Conservation (phyloP, 192 early-diverging fungal species). For the Coemansia furcata region DNA sequence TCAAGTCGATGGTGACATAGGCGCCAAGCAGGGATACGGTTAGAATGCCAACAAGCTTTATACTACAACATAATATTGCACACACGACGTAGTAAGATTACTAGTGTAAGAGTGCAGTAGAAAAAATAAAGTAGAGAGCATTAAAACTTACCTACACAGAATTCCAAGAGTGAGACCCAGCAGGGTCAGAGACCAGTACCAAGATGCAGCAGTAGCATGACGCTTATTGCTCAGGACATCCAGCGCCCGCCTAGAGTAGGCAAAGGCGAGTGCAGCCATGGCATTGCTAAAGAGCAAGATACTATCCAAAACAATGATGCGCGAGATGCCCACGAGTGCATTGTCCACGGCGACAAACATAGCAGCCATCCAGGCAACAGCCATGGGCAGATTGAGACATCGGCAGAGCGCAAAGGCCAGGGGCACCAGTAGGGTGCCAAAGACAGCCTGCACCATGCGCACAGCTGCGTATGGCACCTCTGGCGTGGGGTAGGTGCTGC, state of each 20-base stretch:
- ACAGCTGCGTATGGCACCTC: slow-evolving; percentile 83
- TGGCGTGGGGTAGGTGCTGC: slow-evolving; percentile 68
- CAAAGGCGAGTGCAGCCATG: slow-evolving; percentile 58
- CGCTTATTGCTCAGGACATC: not conserved
- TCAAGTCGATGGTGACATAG: slow-evolving; percentile 73
- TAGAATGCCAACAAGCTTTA: slow-evolving; percentile 94
- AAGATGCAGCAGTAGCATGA: slow-evolving; percentile 56
- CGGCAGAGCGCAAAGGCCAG: slow-evolving; percentile 63
- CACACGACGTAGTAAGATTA: not conserved
- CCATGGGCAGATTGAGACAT: slow-evolving; percentile 1
- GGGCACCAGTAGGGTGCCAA: slow-evolving; percentile 78
- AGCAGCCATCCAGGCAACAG: slow-evolving; percentile 57
- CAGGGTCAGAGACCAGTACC: slow-evolving; percentile 69
- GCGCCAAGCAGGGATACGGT: slow-evolving; percentile 79
- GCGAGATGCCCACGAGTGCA: slow-evolving; percentile 61
- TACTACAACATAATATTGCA: slow-evolving; percentile 50
- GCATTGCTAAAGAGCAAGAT: slow-evolving; percentile 85
- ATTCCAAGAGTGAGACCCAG: slow-evolving; percentile 70
- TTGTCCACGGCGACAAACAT: slow-evolving; percentile 73
- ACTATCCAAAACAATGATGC: slow-evolving; percentile 92
- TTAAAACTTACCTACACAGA: slow-evolving; percentile 66
- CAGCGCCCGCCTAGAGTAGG: slow-evolving; percentile 61
- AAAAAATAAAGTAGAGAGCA: too few relatives aligned
- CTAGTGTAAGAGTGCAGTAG: too few relatives aligned
- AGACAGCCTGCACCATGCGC: slow-evolving; percentile 68